phyloP scores from a whole-genome alignment of 2,329 filamentous ascomycete genomes.

The Fonsecaea erecta region DNA sequence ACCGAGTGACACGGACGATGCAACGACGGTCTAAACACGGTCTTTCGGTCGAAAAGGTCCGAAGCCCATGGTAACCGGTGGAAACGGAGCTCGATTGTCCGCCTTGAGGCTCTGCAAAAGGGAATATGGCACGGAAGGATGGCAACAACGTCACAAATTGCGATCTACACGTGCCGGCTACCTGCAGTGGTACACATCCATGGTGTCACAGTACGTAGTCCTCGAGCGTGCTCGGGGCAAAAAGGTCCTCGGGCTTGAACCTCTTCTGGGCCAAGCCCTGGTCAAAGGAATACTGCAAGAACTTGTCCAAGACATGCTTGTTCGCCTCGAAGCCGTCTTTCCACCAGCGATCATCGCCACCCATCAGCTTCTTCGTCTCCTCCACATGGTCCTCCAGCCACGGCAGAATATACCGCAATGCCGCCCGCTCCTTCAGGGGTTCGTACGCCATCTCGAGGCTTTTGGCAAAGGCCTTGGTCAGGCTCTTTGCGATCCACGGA shows the following conservation, averaged over 20 bases:
- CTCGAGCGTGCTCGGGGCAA: conserved; percentile 17
- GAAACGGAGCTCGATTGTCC: not conserved
- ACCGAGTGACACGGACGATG: not conserved
- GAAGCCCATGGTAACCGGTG: not conserved
- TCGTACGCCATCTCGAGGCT: conserved; percentile 34
- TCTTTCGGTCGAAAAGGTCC: not conserved
- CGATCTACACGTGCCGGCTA: not conserved
- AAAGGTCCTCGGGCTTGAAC: conserved; percentile 28
- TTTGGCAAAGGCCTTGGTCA: conserved; percentile 33
- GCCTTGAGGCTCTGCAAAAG: not conserved
- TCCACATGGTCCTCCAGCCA: conserved; percentile 35
- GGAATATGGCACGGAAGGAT: not conserved
- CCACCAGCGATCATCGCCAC: conserved; percentile 27
- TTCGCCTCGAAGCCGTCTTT: conserved; percentile 35
- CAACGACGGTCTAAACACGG: not conserved
- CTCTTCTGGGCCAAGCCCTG: conserved; percentile 32
- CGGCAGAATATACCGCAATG: conserved; percentile 36
- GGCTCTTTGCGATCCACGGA: conserved; percentile 35
- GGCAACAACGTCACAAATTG: not conserved
- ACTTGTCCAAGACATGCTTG: conserved; percentile 34
- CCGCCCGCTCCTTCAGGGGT: conserved; percentile 26
- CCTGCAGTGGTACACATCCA: not conserved
- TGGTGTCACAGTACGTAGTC: conserved; percentile 9
- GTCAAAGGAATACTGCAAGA: conserved; percentile 28
- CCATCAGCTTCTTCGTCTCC: conserved; percentile 26